Conservation (phyloP, 1,284 basidiomycete genomes). For the Trichosporon asahii region DNA sequence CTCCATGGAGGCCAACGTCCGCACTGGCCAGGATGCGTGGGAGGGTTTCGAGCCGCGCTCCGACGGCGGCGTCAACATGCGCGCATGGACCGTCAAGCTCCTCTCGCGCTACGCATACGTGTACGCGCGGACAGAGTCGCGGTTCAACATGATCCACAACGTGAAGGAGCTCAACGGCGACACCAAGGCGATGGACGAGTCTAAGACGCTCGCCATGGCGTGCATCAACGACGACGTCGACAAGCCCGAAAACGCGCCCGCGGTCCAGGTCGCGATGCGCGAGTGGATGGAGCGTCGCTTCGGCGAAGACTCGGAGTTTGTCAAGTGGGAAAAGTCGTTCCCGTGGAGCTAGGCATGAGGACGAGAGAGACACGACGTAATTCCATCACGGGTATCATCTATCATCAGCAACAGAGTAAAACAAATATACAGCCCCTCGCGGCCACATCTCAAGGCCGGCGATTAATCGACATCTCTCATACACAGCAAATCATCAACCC, state of each 20-base stretch:
- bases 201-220: slow-evolving; percentile 30
- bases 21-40: slow-evolving; percentile 40
- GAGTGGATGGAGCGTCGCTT: slow-evolving; percentile 31
- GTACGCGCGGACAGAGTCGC: slow-evolving; percentile 29
- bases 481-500: neutral
- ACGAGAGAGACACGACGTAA: neutral
- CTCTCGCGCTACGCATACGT: slow-evolving; percentile 43
- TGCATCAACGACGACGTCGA: slow-evolving; percentile 43
- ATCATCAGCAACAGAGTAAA: too few species aligned
- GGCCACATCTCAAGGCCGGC: neutral
- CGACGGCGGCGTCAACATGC: slow-evolving; percentile 31
- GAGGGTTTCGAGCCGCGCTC: slow-evolving; percentile 16
- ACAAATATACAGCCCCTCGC: too few species aligned
- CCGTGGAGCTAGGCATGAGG: slow-evolving; percentile 1
- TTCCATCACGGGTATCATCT: too few species aligned
- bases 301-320: slow-evolving; percentile 20
- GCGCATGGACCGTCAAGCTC: slow-evolving; percentile 41
- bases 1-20: slow-evolving; percentile 27
- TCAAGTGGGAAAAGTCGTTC: slow-evolving; percentile 27
- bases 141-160: slow-evolving; percentile 32
- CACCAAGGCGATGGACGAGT: slow-evolving; percentile 18
- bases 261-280: slow-evolving; percentile 21
- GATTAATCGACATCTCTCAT: neutral
- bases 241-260: slow-evolving; percentile 19
- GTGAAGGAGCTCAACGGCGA: slow-evolving; percentile 21